Percentiles rank a stretch among this genome's conserved stretches.
Conservation (phyloP, 495 filamentous ascomycete genomes). For the Podospora anserina region DNA sequence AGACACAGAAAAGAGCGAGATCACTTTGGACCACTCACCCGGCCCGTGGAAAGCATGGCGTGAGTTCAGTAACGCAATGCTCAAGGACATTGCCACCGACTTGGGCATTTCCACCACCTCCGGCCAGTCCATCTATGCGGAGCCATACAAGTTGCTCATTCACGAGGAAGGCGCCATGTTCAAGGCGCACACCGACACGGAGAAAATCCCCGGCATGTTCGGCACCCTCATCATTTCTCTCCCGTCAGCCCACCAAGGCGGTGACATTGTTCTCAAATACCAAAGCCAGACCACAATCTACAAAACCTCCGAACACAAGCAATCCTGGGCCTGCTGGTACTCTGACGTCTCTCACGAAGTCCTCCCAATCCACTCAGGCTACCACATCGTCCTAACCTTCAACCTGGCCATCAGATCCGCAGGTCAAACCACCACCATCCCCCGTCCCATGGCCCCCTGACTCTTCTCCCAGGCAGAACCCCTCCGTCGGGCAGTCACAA, state of each 20-base stretch:
- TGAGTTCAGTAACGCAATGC: too few species aligned
- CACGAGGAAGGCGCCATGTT: conserved; percentile 57
- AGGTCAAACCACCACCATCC: conserved; percentile 12
- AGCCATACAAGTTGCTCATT: conserved; percentile 55
- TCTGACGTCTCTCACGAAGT: conserved; percentile 55
- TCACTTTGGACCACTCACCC: too few species aligned
- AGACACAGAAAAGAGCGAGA: too few species aligned
- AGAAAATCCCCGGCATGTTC: conserved; percentile 57
- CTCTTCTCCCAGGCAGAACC: not conserved
- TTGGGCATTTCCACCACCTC: not conserved
- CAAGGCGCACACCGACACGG: conserved; percentile 50
- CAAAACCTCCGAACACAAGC: conserved; percentile 36
- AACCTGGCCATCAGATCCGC: conserved; percentile 44
- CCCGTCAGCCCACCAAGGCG: conserved; percentile 52
- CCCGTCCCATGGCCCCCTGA: not conserved
- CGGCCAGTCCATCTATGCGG: conserved; percentile 29
- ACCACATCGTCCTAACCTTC: conserved; percentile 53
- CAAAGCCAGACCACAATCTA: conserved; percentile 35
- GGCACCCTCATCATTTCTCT: conserved; percentile 55
- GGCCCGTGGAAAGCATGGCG: too few species aligned
- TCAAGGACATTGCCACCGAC: not conserved
- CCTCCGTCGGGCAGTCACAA: conserved; percentile 24
- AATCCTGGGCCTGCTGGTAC: conserved; percentile 46
- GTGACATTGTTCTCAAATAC: conserved; percentile 47
- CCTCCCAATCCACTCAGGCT: conserved; percentile 46